Base-by-base conservation (phyloP, 495 filamentous ascomycete species). In the Trichocladium uniseriatum region DNA sequence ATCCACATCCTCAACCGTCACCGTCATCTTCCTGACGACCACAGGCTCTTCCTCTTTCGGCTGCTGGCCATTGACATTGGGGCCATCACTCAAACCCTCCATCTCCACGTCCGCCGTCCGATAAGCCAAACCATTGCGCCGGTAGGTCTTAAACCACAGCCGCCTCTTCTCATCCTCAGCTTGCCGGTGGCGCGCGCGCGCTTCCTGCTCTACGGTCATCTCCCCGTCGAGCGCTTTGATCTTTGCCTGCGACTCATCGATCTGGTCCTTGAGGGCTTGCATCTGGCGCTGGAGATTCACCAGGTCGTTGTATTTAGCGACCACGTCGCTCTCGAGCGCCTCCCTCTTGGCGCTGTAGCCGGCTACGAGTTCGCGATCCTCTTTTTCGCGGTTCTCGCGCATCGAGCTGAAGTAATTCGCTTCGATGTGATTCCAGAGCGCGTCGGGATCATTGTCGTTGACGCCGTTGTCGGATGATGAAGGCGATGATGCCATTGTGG, bases 401-500 rank as follows among this genome's bases (percentile, higher is more conserved):
- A 54, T 55, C 14, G 51, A 52, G 0, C 31, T 20, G 57, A 54
- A 63, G 38, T 58, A 65, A 15, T 65, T 61, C 38, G 42, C 39
- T 45, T 65, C 53, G 20, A 66, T 61, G 14, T 57, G 44, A 16
- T 58, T 51, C 63, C 61, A 66, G 8, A 48, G 34, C n/a, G 32
- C 10, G 10, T 42, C 18, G 16, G 19, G 19, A 5, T 34, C 20
- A 21, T 21, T 5, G 20, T 19, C 19, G 13, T 28, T 21, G 1
- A 9, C 21, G 29, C 6, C 31, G 37, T 5, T 11, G 19, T n/a
- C 38, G 42, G 24, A 8, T 8, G 14, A 18, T 40, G 32, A 27
- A 32, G 38, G n/a, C 24, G 34, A 27, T 24, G 40, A 34, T 13
- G 27, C 14, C 24, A 47, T 9, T 19, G 20, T 29, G 28, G 38